These are phyloP conservation scores for Sphaerulina vaccinii DNA, from an alignment of 2,329 filamentous ascomycete species.

Conservation along the genomic window DNA sequence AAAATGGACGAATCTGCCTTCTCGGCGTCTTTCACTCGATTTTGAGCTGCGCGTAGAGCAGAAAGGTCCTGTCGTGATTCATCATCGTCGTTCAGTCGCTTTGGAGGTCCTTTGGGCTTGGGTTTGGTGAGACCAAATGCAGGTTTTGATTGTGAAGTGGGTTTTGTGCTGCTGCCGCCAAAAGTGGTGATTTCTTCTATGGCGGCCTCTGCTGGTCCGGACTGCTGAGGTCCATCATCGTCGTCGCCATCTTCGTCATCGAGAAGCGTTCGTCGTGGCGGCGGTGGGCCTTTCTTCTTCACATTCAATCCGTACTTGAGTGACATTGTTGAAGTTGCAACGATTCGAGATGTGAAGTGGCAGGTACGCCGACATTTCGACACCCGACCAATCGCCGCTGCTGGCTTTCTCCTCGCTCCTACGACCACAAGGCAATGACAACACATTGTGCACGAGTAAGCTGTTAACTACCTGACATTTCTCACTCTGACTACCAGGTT, in stretches of 20 bases:
- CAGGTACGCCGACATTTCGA: conserved; percentile 6
- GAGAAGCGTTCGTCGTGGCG: conserved; percentile 23
- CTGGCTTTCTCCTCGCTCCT: too few species aligned
- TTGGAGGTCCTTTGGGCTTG: conserved; percentile 44
- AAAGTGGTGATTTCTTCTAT: conserved; percentile 57
- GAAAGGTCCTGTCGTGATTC: conserved; percentile 60
- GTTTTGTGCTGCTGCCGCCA: conserved; percentile 54
- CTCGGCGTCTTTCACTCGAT: conserved; percentile 63
- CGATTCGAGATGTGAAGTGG: conserved; percentile 1
- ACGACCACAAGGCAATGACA: too few species aligned
- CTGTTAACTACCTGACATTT: too few species aligned
- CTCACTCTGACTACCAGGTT: too few species aligned
- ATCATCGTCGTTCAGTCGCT: conserved; percentile 34
- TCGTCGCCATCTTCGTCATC: conserved; percentile 34
- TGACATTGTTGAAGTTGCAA: conserved; percentile 31
- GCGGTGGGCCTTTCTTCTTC: conserved; percentile 31
- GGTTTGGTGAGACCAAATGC: conserved; percentile 34
- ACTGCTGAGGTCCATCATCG: conserved; percentile 22
- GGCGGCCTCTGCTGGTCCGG: conserved; percentile 38
- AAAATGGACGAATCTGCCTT: conserved; percentile 72
- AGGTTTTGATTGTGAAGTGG: conserved; percentile 22
- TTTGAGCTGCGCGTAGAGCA: conserved; percentile 54
- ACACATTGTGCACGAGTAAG: too few species aligned
- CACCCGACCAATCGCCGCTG: too few species aligned
- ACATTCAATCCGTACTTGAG: conserved; percentile 40